These are phyloP conservation scores for Bonnemaisonia californica DNA, from an alignment of 31 red algal species.

Conservation along the genomic window DNA sequence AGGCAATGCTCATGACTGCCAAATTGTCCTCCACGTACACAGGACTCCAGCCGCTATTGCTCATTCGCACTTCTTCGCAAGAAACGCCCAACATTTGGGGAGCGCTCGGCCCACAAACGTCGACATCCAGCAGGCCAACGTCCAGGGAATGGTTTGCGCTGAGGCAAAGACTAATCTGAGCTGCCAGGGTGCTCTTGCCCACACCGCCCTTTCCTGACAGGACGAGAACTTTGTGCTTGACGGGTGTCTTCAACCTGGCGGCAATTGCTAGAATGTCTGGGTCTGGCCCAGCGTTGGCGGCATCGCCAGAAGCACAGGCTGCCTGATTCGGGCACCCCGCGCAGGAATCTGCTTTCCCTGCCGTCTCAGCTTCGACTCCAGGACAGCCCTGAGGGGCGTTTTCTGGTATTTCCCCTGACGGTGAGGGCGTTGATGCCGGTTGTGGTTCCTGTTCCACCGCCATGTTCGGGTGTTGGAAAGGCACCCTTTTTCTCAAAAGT, in stretches of 20 bases:
- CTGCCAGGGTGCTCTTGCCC: constrained; percentile 90
- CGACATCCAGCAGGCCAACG: constrained; percentile 92
- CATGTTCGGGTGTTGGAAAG: no score
- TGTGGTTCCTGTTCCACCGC: neutral
- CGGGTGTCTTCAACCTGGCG: constrained; percentile 29
- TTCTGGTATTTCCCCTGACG: constrained; percentile 47
- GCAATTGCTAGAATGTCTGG: constrained; percentile 54
- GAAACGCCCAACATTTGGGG: constrained; percentile 88
- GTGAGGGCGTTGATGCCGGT: neutral
- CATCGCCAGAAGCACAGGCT: constrained; percentile 79
- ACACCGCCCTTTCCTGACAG: constrained; percentile 97
- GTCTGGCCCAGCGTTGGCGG: constrained; percentile 37
- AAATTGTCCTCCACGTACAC: constrained; percentile 87
- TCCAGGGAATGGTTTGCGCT: constrained; percentile 42
- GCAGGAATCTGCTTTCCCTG: constrained; percentile 79
- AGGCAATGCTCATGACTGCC: constrained; percentile 93
- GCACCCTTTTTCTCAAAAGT: no score
- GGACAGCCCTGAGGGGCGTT: constrained; percentile 88
- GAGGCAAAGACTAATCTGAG: constrained; percentile 79
- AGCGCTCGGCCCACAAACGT: constrained; percentile 90
- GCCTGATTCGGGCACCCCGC: constrained; percentile 94
- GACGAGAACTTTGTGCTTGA: constrained; percentile 89
- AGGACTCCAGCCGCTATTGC: constrained; percentile 85
- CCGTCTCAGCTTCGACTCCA: constrained; percentile 66
- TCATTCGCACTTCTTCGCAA: constrained; percentile 78